These are phyloP conservation scores for Xylaria castorea DNA, from an alignment of 495 filamentous ascomycete genomes.

Conservation along the genomic window DNA sequence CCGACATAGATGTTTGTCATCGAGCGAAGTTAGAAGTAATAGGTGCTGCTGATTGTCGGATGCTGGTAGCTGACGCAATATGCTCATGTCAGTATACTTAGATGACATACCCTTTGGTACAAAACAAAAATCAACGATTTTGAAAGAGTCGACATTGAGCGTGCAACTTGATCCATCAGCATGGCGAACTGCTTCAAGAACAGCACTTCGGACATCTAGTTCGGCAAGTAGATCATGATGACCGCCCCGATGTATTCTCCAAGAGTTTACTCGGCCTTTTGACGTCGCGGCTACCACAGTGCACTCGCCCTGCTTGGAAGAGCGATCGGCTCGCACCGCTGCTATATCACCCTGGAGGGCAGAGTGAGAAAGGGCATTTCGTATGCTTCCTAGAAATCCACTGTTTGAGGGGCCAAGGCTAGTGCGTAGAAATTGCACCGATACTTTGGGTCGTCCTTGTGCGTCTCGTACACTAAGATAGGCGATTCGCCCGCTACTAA, in stretches of 20 bases:
- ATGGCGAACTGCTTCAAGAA: conserved; percentile 44
- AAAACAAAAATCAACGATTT: conserved; percentile 57
- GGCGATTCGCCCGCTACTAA: conserved; percentile 83
- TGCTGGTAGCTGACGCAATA: conserved; percentile 47
- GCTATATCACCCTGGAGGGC: conserved; percentile 75
- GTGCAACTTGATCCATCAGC: conserved; percentile 36
- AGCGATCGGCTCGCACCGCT: conserved; percentile 72
- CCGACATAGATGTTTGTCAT: conserved; percentile 41
- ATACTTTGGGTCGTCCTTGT: conserved; percentile 83
- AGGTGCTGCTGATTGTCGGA: conserved; percentile 55
- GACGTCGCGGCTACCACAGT: conserved; percentile 79
- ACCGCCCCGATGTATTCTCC: conserved; percentile 87
- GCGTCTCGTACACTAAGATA: conserved; percentile 83
- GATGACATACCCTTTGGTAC: conserved; percentile 51
- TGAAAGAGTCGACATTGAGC: conserved; percentile 48
- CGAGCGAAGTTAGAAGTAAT: conserved; percentile 48
- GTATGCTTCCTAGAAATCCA: conserved; percentile 79
- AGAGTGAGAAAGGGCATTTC: conserved; percentile 70
- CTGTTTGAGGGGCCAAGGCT: conserved; percentile 53
- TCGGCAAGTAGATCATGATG: conserved; percentile 63
- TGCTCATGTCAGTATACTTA: conserved; percentile 50
- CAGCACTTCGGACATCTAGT: conserved; percentile 45
- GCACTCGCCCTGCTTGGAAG: conserved; percentile 79
- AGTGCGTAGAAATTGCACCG: conserved; percentile 73
- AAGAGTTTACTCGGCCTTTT: conserved; percentile 76